Evolutionary conservation across 305 asterid genomes (phyloP), one percentile per base, ranked within the genome.

Genomic region (Solanum aculeatissimum): DNA sequence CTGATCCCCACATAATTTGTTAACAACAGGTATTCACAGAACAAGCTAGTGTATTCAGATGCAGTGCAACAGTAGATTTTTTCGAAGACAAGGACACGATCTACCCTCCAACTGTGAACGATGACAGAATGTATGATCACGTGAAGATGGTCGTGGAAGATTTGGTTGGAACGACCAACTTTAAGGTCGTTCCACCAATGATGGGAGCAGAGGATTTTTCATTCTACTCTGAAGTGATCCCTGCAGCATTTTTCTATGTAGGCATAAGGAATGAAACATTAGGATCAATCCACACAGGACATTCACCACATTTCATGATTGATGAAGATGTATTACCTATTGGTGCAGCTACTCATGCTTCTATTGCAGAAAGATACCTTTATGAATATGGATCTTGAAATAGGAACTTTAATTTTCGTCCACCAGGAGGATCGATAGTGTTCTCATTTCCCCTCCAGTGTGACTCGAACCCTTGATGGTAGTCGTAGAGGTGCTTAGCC

Each of bases 151-250:
- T 91, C 5, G 87, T 90, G 2, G 15, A 80, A 12, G 96, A 92
- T 81, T 71, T 97, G 72, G 21, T 86, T 16, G 98, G 98, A 1
- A 85, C 88, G 27, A 7, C 80, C 6, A 90, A 88, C 29, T 94
- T 89, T 89, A 79, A 19, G 27, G 92, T 87, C 1, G 94, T 91
- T 29, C 89, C 92, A 18, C 98, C 96, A 16, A 16, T 95, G 43
- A 97, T 97, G 99, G 98, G 98, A 2, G 91, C 94, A 1, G 98
- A 97, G 89, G 99, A 97, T 89, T 97, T 97, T 85, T 85, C 99
- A 7, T 97, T 97, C 90, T 97, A 94, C 89, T 89, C 96, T 19
- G 93, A 97, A 86, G 89, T 91, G 21, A 84, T 97, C 51, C 99
- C 98, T 1, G 92, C 98, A 3, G 92, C 93, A 18, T 97, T 97